Evolutionary conservation across 129 eudicot species (phyloP), one percentile per base, ranked within the genome.

Genomic region (Tagetes erecta): DNA sequence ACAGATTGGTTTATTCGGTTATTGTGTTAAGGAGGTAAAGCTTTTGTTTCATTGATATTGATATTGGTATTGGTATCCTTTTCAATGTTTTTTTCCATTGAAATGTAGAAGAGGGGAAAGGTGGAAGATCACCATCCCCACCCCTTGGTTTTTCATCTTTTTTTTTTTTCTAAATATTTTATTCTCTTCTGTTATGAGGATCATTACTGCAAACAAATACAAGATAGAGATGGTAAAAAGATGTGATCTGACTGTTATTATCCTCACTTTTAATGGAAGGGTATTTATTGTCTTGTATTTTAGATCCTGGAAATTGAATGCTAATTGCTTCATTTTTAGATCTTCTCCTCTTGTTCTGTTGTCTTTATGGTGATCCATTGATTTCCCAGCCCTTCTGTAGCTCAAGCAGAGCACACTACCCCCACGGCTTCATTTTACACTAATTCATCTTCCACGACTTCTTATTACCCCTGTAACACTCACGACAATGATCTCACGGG

Each of bases 241-340:
- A 38, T 38, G 64, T 59, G 44, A 40, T 40, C n/a, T 79, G 72
- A 81, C 70, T 70, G 62, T 49, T 71, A 76, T 64, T 82, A 80
- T 85, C 86, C 90, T 76, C 83, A 65, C 76, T 80, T 82, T 85
- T 88, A 83, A 53, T 80, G 60, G 83, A 78, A 88, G 84, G 82
- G 76, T 74, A 79, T 72, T 62, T 59, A 55, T 74, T 73, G 37
- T 47, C 27, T 34, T 73, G 14, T 44, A 13, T 56, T 41, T 55
- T 55, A 27, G 5, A 6, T 52, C 35, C 50, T 65, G 4, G 45
- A 36, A 3, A 62, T 12, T 63, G 27, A 64, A 64, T 64, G 47
- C 34, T 67, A 67, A 8, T 44, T 20, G 40, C 35, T 40, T 39
- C 3, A 34, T 58, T 33, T 33, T 31, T 58, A 33, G 40, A 20